Evolutionary conservation across 768 basidiomycete genomes (phyloP), one percentile per base, ranked within the genome.

Genomic region (Agaricus bisporus): DNA sequence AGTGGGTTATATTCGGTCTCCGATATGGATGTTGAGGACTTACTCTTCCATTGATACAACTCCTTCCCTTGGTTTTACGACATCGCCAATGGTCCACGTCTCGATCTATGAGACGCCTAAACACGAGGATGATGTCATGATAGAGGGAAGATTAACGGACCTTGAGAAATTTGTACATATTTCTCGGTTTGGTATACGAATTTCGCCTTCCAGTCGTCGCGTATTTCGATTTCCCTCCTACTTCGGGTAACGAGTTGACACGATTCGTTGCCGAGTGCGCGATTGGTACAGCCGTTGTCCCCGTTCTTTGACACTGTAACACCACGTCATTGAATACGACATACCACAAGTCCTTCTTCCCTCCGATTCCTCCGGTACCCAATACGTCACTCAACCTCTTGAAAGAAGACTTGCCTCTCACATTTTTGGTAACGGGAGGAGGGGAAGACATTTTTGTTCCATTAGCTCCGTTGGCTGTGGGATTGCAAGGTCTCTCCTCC

Each of bases 291-390:
- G 86, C 88, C 0, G 97, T 99, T 6, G 86, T 86, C 9, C 97
- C 95, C 2, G 86, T 88, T 50, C 91, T 79, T 62, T 94, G 91
- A 66, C 95, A 98, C 43, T 93, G 81, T 36, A 99, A 70, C 5
- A 93, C 86, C 43, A 99, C 95, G 63, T 99, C 97, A 52, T 94
- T 95, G 75, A 99, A 98, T 12, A 86, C 82, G 1, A 99, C 91
- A 51, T 95, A 77, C 97, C 97, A 99, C 41, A 93, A 64, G 61
- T 99, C 95, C 63, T 86, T 85, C 73, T 88, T 90, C 29, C 86
- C 75, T 35, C 77, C 78, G 15, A 79, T 63, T 62, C 64, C 85
- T 74, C 74, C 73, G 11, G 78, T 68, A 52, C 84, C 76, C 35
- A 97, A 75, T n/a, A 93, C 90, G 62, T 97, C 94, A 64, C 88